phyloP scores from a whole-genome alignment of 73 alveolate genomes.

The Symbiodinium pilosum region DNA sequence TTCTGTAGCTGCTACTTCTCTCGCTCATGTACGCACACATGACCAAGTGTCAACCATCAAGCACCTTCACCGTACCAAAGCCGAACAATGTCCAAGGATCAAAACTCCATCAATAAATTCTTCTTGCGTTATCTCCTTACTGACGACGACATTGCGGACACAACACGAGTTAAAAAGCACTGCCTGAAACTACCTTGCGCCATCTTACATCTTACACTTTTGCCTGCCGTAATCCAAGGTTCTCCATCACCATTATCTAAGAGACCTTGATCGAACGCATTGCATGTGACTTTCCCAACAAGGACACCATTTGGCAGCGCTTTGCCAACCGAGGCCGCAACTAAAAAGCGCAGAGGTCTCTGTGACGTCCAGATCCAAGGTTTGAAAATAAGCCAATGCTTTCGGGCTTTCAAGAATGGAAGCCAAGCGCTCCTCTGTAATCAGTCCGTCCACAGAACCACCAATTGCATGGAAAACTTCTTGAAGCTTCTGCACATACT shows the following conservation, averaged over 20 bases:
- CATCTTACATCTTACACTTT: too few relatives aligned
- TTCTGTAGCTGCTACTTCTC: too few relatives aligned
- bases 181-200: too few relatives aligned
- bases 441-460: slow-evolving; percentile 64
- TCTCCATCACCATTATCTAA: slow-evolving; percentile 2
- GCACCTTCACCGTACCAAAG: background rate
- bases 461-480: slow-evolving; percentile 25
- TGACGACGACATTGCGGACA: background rate
- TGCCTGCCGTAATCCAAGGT: background rate
- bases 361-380: slow-evolving; percentile 77
- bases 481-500: slow-evolving; percentile 44
- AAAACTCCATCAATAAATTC: background rate
- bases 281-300: too few relatives aligned
- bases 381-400: slow-evolving; percentile 48
- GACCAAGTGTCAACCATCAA: background rate
- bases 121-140: slow-evolving; percentile 22
- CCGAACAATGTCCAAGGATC: background rate
- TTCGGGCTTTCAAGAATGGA: slow-evolving; percentile 23
- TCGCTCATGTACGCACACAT: too few relatives aligned
- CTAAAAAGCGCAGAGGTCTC: slow-evolving; percentile 53
- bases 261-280: too few relatives aligned
- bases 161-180: too few relatives aligned
- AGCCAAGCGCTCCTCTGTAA: slow-evolving; percentile 65
- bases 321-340: background rate
- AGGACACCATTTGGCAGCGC: too few relatives aligned